Evolutionary conservation across 2,329 filamentous ascomycete genomes (phyloP).

Genomic region (Ascochyta viciae-villosae): DNA sequence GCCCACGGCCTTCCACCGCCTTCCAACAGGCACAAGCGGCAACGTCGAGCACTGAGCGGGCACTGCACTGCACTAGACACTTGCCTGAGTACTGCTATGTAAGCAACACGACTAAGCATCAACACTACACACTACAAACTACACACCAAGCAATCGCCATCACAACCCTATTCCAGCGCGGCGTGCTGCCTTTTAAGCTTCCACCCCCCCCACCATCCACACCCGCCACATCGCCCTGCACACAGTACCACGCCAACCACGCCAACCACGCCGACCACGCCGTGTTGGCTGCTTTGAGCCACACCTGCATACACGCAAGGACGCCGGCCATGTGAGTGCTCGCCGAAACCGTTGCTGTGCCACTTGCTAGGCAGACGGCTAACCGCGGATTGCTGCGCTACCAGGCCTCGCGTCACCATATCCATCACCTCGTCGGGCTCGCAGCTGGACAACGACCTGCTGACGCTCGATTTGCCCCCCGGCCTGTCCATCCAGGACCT

Average conservation of each 20-base stretch:
- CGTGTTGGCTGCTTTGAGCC: slow-evolving; percentile 43
- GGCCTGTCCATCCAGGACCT: slow-evolving; percentile 85
- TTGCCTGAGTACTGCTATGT: too few species aligned
- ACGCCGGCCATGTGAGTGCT: slow-evolving; percentile 45
- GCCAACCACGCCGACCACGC: slow-evolving; percentile 23
- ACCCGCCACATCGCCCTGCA: slow-evolving; percentile 15
- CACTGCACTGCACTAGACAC: too few species aligned
- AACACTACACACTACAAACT: too few species aligned
- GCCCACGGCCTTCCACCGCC: slow-evolving; percentile 39
- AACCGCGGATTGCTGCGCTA: slow-evolving; percentile 28
- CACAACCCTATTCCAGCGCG: slow-evolving; percentile 6
- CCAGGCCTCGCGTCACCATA: slow-evolving; percentile 82
- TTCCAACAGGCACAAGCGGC: slow-evolving; percentile 28
- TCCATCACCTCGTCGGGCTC: slow-evolving; percentile 79
- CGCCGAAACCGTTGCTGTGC: slow-evolving; percentile 45
- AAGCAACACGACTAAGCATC: too few species aligned
- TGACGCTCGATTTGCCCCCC: slow-evolving; percentile 81
- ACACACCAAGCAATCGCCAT: neutral
- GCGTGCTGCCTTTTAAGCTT: slow-evolving; percentile 29
- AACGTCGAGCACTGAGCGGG: neutral
- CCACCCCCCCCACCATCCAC: slow-evolving; percentile 28
- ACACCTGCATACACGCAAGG: slow-evolving; percentile 39
- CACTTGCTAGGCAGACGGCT: slow-evolving; percentile 39
- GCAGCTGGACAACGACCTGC: slow-evolving; percentile 72
- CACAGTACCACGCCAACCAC: slow-evolving; percentile 44